These are phyloP conservation scores for Penicillium sp. DNA, from an alignment of 2,329 filamentous ascomycete species.

Conservation along the genomic window DNA sequence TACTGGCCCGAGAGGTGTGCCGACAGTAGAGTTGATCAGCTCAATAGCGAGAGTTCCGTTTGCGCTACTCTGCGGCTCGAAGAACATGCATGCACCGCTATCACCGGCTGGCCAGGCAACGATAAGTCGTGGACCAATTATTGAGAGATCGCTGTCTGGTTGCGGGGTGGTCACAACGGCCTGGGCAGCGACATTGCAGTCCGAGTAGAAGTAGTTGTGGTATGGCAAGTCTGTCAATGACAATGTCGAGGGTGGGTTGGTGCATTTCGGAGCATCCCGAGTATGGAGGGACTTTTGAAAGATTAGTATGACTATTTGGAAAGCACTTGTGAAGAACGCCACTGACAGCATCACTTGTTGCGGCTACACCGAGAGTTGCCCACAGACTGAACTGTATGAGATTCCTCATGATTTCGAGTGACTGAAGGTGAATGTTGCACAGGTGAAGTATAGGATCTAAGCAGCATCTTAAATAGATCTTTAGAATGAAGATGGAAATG, in stretches of 20 bases:
- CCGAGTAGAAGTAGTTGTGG: slow-evolving; percentile 67
- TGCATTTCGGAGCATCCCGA: slow-evolving; percentile 10
- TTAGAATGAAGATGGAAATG: background rate
- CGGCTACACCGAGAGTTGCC: background rate
- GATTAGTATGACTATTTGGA: background rate
- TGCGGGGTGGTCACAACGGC: slow-evolving; percentile 63
- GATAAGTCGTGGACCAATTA: slow-evolving; percentile 61
- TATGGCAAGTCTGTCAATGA: slow-evolving; percentile 57
- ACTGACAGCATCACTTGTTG: background rate
- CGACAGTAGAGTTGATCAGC: slow-evolving; percentile 53
- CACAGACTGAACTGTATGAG: background rate
- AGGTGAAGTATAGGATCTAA: background rate
- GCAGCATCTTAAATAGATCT: background rate
- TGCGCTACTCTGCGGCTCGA: slow-evolving; percentile 55
- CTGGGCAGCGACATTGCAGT: slow-evolving; percentile 62
- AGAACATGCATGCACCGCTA: slow-evolving; percentile 61
- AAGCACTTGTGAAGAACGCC: background rate
- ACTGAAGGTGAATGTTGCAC: background rate
- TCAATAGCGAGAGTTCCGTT: slow-evolving; percentile 58
- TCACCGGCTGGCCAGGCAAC: slow-evolving; percentile 68
- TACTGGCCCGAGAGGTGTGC: slow-evolving; percentile 52
- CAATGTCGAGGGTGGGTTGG: slow-evolving; percentile 12
- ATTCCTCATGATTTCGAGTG: background rate
- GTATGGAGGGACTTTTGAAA: background rate
- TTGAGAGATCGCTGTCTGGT: slow-evolving; percentile 54